Conservation (phyloP, 1,284 basidiomycete species). For the Melanopsichium pennsylvanicum region DNA sequence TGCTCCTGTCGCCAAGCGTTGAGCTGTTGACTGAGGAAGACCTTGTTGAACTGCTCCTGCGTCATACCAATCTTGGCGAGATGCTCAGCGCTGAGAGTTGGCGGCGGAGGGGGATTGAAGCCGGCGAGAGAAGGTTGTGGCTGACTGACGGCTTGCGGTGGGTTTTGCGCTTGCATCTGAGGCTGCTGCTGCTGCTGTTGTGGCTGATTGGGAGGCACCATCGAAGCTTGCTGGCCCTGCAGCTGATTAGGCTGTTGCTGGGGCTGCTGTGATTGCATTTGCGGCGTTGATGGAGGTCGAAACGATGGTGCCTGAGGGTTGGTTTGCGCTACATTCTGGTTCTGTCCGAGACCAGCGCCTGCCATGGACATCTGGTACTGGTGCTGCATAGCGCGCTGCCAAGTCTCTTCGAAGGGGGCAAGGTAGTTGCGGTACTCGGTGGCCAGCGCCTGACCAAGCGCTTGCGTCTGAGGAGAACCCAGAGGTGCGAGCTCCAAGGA, state of each 20-base stretch:
- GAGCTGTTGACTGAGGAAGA: constrained; percentile 40
- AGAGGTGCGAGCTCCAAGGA: constrained; percentile 52
- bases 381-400: constrained; percentile 59
- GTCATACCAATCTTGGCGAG: constrained; percentile 44
- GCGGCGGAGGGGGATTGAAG: constrained; percentile 46
- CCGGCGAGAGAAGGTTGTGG: constrained; percentile 29
- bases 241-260: constrained; percentile 26
- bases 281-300: constrained; percentile 37
- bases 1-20: constrained; percentile 43
- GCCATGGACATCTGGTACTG: constrained; percentile 58
- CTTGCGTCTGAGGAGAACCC: constrained; percentile 49
- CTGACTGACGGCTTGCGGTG: constrained; percentile 6
- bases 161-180: constrained; percentile 22
- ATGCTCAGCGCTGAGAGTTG: constrained; percentile 45
- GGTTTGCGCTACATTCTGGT: constrained; percentile 14
- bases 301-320: constrained; percentile 20
- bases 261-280: constrained; percentile 44
- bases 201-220: constrained; percentile 32
- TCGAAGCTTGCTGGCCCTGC: constrained; percentile 20
- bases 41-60: constrained; percentile 51
- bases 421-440: constrained; percentile 55
- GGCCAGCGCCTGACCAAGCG: constrained; percentile 46
- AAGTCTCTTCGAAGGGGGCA: constrained; percentile 60
- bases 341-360: constrained; percentile 25
- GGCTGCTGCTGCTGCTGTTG: constrained; percentile 24